Evolutionary conservation across 2,329 filamentous ascomycete genomes (phyloP), one percentile per base, ranked within the genome.

Genomic region (Calycina marina): DNA sequence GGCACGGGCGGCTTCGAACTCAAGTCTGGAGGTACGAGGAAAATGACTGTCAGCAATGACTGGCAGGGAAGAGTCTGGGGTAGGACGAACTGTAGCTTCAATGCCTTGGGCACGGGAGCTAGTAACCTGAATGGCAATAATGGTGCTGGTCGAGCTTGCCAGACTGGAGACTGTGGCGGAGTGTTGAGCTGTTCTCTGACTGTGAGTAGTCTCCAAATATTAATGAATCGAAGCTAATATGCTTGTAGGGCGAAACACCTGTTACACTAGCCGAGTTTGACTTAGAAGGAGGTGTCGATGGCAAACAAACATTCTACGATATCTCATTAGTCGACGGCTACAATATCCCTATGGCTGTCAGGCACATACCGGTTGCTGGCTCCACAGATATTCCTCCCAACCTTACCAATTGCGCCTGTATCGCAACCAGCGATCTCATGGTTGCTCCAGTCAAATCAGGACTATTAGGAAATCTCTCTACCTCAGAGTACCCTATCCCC

Each of bases 31-130:
- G 58, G 65, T 18, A 72, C 65, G 33, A 68, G 56, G 39, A 65
- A 67, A 25, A 59, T 85, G 38, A 72, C 65, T 32, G 79, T 90
- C 14, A 69, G 73, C 8, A 60, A 67, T 30, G 71, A 83, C 43
- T 92, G 82, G 83, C 75, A 81, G 50, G 83, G 83, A 6, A 70
- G 83, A 33, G 62, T 90, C 16, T 90, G 82, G 83, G 83, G 75
- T 9, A 65, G 83, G 33, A 88, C 82, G 12, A 90, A 90, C 50
- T 92, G 83, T 57, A 80, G 69, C 24, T 83, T 85, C 53, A 72
- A 76, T 44, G 61, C 61, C 11, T 65, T 72, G 29, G 77, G 75
- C 1, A 72, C 64, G 31, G 60, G 55, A n/a, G 56, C 65, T 13
- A 55, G 56, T 14, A 59, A 57, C 37, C 54, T 57, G 17, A 54